A percentile compares a stretch with the other conserved stretches of the same genome.
phyloP scores from a whole-genome alignment of 805 yeast species.

The Yamadazyma insecticola region DNA sequence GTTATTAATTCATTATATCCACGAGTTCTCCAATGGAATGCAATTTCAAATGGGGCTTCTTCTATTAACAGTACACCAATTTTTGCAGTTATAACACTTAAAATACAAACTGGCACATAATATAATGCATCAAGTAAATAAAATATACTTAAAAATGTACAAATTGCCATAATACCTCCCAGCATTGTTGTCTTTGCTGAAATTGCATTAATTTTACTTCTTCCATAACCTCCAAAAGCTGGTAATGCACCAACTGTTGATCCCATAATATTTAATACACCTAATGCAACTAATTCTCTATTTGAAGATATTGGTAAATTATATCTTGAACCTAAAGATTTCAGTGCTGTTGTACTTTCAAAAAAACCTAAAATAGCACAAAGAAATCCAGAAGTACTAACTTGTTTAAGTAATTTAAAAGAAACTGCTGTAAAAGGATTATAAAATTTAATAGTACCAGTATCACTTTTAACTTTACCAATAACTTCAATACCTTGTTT shows the following conservation, averaged over 20 bases:
- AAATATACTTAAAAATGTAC: slow-evolving; percentile 61
- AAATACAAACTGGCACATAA: slow-evolving; percentile 71
- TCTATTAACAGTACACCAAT: slow-evolving; percentile 65
- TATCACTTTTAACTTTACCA: slow-evolving; percentile 55
- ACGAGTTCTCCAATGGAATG: slow-evolving; percentile 64
- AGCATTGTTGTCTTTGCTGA: slow-evolving; percentile 80
- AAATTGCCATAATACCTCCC: slow-evolving; percentile 78
- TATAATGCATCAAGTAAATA: slow-evolving; percentile 60
- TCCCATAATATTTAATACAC: slow-evolving; percentile 63
- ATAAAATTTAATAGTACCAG: slow-evolving; percentile 42
- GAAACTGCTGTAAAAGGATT: slow-evolving; percentile 54
- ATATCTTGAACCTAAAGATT: slow-evolving; percentile 72
- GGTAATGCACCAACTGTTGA: slow-evolving; percentile 74
- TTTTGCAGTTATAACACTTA: slow-evolving; percentile 73
- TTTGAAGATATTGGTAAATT: slow-evolving; percentile 76
- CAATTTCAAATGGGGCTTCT: slow-evolving; percentile 77
- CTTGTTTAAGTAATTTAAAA: slow-evolving; percentile 47
- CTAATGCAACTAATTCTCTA: slow-evolving; percentile 87
- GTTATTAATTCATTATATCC: slow-evolving; percentile 74
- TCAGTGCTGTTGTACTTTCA: slow-evolving; percentile 90
- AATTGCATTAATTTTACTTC: slow-evolving; percentile 82
- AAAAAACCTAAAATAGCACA: slow-evolving; percentile 87
- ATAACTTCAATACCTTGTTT: slow-evolving; percentile 58
- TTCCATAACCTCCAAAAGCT: slow-evolving; percentile 93
- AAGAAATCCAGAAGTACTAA: slow-evolving; percentile 65